Evolutionary conservation across 495 filamentous ascomycete species (phyloP).

Genomic region (Pyronema domesticum): DNA sequence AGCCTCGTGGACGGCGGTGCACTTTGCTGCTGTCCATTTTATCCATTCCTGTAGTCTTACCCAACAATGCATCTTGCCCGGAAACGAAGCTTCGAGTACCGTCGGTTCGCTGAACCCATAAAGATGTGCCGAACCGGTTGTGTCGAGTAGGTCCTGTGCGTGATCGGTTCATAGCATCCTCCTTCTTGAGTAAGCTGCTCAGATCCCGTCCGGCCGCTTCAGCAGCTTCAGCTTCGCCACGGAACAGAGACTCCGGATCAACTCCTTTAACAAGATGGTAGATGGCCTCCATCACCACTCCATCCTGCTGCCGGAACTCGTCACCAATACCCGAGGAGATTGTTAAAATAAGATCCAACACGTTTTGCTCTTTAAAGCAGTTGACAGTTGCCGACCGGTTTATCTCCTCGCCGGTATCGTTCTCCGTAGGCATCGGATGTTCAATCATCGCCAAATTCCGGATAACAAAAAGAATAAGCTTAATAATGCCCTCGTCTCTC

Average conservation of each 20-base stretch:
- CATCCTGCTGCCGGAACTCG: slow-evolving; percentile 71
- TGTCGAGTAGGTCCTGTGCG: slow-evolving; percentile 72
- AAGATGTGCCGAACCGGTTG: slow-evolving; percentile 89
- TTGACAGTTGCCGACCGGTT: slow-evolving; percentile 76
- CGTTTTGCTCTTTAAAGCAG: slow-evolving; percentile 75
- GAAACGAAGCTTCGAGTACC: slow-evolving; percentile 66
- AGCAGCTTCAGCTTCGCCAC: slow-evolving; percentile 52
- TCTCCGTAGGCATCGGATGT: slow-evolving; percentile 43
- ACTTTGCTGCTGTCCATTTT: slow-evolving; percentile 89
- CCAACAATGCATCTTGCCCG: slow-evolving; percentile 57
- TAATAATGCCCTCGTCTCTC: slow-evolving; percentile 85
- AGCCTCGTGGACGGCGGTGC: slow-evolving; percentile 60
- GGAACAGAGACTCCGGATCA: slow-evolving; percentile 68
- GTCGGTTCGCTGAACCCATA: slow-evolving; percentile 84
- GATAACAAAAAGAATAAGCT: slow-evolving; percentile 71
- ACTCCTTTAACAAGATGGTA: slow-evolving; percentile 87
- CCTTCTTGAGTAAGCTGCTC: slow-evolving; percentile 51
- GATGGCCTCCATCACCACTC: slow-evolving; percentile 68
- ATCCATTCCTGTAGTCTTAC: slow-evolving; percentile 32
- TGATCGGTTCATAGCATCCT: slow-evolving; percentile 65
- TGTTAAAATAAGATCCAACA: slow-evolving; percentile 65
- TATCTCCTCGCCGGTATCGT: slow-evolving; percentile 43
- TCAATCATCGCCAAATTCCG: slow-evolving; percentile 76
- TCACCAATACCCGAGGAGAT: slow-evolving; percentile 80
- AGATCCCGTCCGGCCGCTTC: slow-evolving; percentile 57